phyloP scores from a whole-genome alignment of 2,329 filamentous ascomycete species.

The Colletotrichum zoysiae region DNA sequence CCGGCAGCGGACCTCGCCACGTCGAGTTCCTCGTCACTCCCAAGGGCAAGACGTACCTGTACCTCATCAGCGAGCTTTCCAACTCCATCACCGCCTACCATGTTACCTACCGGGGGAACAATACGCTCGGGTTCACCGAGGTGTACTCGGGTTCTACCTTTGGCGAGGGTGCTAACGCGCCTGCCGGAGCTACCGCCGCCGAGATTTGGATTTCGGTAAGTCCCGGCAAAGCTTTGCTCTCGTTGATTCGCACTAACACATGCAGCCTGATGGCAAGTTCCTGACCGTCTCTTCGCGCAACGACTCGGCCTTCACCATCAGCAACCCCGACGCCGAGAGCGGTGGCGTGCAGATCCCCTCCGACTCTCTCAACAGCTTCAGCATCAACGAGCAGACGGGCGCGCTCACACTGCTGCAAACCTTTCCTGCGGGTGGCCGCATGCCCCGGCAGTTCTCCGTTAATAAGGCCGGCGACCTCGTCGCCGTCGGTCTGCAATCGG shows the following conservation, averaged over 20 bases:
- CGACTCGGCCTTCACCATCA: constrained; percentile 66
- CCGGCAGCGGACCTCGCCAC: constrained; percentile 75
- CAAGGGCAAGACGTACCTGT: constrained; percentile 64
- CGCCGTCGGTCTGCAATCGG: constrained; percentile 74
- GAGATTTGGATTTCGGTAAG: constrained; percentile 72
- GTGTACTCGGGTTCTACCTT: constrained; percentile 63
- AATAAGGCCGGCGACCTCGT: constrained; percentile 74
- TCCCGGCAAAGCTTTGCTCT: constrained; percentile 37
- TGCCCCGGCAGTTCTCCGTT: constrained; percentile 76
- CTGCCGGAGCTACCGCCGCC: constrained; percentile 60
- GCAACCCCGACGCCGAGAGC: constrained; percentile 59
- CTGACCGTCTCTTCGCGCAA: constrained; percentile 77
- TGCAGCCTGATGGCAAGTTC: constrained; percentile 70
- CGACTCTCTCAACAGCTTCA: constrained; percentile 74
- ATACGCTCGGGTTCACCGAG: constrained; percentile 59
- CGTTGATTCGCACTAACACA: constrained; percentile 14
- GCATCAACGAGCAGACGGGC: constrained; percentile 67
- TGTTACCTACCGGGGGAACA: constrained; percentile 62
- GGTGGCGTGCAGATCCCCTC: constrained; percentile 58
- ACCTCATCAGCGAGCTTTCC: constrained; percentile 71
- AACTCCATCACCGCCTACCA: constrained; percentile 69
- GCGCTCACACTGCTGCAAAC: constrained; percentile 67
- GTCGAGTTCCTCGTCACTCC: constrained; percentile 65
- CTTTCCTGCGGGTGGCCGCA: constrained; percentile 72
- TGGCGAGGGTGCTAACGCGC: constrained; percentile 56